phyloP scores from a whole-genome alignment of 176 grass and related monocot genomes.

The Raddia distichophylla region DNA sequence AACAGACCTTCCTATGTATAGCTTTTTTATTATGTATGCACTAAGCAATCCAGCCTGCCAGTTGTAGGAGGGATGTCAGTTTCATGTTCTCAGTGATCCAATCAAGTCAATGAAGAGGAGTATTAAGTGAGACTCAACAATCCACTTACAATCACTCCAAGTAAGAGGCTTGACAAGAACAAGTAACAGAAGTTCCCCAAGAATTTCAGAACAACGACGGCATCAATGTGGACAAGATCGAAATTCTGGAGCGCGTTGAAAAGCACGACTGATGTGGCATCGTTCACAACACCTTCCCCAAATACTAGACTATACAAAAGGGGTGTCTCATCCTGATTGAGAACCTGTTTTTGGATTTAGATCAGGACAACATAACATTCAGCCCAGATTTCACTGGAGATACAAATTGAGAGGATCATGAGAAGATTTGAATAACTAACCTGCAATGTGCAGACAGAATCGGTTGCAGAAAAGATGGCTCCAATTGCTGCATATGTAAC shows the following conservation, averaged over 20 bases:
- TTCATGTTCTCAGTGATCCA: neutral
- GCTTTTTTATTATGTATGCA: slow-evolving; percentile 92
- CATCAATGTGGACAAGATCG: slow-evolving; percentile 73
- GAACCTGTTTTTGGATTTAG: slow-evolving; percentile 62
- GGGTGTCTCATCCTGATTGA: slow-evolving; percentile 97
- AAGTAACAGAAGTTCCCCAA: slow-evolving; percentile 76
- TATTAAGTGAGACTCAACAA: slow-evolving; percentile 1
- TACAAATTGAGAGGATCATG: neutral
- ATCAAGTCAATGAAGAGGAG: neutral
- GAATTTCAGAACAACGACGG: slow-evolving; percentile 59
- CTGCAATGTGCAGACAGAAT: slow-evolving; percentile 99
- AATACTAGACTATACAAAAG: slow-evolving; percentile 93
- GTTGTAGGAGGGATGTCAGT: slow-evolving; percentile 27
- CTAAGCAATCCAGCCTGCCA: slow-evolving; percentile 84
- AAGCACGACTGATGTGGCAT: slow-evolving; percentile 94
- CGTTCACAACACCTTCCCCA: slow-evolving; percentile 97
- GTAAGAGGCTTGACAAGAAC: slow-evolving; percentile 85
- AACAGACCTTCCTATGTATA: slow-evolving; percentile 96
- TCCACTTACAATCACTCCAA: slow-evolving; percentile 90
- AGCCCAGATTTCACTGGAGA: neutral
- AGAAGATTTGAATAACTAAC: slow-evolving; percentile 40
- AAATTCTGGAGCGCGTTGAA: slow-evolving; percentile 97
- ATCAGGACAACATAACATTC: neutral
- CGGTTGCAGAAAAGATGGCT: slow-evolving; percentile 99
- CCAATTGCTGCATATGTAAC: slow-evolving; percentile 76